Base-by-base conservation (phyloP, 2,329 filamentous ascomycete genomes). In the Fusarium mangiferae region DNA sequence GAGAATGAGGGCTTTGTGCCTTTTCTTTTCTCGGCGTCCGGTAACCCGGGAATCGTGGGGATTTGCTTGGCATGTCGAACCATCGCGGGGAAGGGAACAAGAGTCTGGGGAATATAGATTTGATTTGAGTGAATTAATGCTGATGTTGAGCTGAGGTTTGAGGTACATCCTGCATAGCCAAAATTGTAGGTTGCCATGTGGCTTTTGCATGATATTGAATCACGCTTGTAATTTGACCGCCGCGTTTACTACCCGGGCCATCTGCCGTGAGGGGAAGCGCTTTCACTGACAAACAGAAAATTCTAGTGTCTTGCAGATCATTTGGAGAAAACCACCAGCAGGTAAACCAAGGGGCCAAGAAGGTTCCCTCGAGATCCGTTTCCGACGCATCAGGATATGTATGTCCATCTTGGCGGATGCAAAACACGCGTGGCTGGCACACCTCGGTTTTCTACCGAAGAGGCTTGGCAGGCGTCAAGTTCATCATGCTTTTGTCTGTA, bases 61-160 rank as follows among this genome's bases (percentile, higher is more conserved):
- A 61, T 44, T 11, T 12, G 24, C 59, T 58, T 62, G 51, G 59
- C 52, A 17, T 26, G 22, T 46, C 35, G n/a, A 59, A 62, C 52
- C 22, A 62, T 41, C 10, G 41, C 10, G 17, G 51, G 33, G 41
- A n/a, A 58, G 2, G 15, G 6, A 9, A 4, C 17, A 24, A 26
- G 33, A 42, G 24, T 14, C 36, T 58, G 58, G 60, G 33, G 51
- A 57, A 46, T 22, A 10, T 20, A 24, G 7, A 7, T 18, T 3
- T 33, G 7, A 10, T 24, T 41, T 30, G 28, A 35, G n/a, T 15
- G 12, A 36, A 48, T 36, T 18, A 22, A 22, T 10, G 26, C 4
- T 24, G 15, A 17, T 20, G 8, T 14, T 22, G 5, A n/a, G 17
- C 22, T 35, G 11, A n/a, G 14, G 6, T 20, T 30, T 28, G 36